Percentiles rank a stretch among this genome's conserved stretches.
phyloP scores from a whole-genome alignment of 2,329 filamentous ascomycete genomes.

The Boeremia lycopersici region DNA sequence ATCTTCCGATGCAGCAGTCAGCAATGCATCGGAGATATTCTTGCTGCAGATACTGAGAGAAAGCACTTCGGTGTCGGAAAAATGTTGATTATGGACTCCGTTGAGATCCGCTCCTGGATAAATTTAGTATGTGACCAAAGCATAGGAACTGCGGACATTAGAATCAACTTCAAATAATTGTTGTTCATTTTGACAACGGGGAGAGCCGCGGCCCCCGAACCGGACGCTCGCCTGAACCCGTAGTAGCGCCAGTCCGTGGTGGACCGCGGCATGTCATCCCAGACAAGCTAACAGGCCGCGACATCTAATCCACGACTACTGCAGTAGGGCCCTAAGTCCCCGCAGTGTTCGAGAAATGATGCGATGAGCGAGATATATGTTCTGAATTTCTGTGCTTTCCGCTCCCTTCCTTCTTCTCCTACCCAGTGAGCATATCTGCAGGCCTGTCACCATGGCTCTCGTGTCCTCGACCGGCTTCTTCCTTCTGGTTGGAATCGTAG shows the following conservation, averaged over 20 bases:
- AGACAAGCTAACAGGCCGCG: constrained; percentile 7
- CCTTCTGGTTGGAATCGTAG: constrained; percentile 14
- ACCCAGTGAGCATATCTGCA: neutral
- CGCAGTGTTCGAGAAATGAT: constrained; percentile 3
- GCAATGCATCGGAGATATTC: neutral
- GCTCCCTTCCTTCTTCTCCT: neutral
- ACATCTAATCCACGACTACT: constrained; percentile 6
- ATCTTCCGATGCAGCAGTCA: neutral
- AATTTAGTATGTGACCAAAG: neutral
- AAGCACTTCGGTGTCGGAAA: no score
- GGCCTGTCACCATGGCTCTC: constrained; percentile 10
- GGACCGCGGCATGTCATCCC: constrained; percentile 5
- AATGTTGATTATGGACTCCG: constrained; percentile 3
- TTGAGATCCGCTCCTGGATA: neutral
- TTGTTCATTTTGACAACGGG: constrained; percentile 1
- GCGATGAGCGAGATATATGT: neutral
- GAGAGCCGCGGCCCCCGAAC: neutral
- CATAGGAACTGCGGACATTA: neutral
- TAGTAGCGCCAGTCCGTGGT: neutral
- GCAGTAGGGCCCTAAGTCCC: constrained; percentile 1
- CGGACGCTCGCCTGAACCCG: constrained; percentile 17
- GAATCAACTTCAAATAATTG: neutral
- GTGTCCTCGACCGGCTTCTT: constrained; percentile 29
- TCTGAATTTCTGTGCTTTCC: neutral
- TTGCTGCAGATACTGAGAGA: no score